Conservation (phyloP, 108 stramenopile species). For the Skeletonema menzelii region DNA sequence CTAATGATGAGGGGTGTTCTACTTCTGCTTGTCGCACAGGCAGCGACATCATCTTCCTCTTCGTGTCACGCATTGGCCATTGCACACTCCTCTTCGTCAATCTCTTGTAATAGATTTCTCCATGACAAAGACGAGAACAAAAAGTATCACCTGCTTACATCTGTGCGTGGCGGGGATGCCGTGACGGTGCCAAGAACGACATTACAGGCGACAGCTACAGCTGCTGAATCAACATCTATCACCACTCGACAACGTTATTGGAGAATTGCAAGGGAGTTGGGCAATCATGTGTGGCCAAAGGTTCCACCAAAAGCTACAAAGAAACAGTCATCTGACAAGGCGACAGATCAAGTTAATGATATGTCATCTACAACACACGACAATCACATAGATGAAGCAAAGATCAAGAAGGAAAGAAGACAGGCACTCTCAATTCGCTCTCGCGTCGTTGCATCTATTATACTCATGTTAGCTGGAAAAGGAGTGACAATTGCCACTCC, state of each 20-base stretch:
- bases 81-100: neutral
- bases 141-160: neutral
- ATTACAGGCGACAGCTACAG: neutral
- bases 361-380: neutral
- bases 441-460: slow-evolving; percentile 74
- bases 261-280: slow-evolving; percentile 33
- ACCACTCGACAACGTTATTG: slow-evolving; percentile 2
- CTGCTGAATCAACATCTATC: neutral
- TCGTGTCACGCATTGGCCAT: neutral
- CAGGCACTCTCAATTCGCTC: slow-evolving; percentile 40
- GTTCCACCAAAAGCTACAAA: neutral
- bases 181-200: too few species aligned
- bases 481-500: slow-evolving; percentile 94
- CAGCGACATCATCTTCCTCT: neutral
- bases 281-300: slow-evolving; percentile 34
- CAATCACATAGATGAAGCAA: neutral
- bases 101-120: neutral
- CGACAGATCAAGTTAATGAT: neutral
- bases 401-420: neutral
- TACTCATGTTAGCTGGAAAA: slow-evolving; percentile 92
- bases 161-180: neutral
- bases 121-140: neutral
- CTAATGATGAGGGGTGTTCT: neutral
- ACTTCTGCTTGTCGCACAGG: neutral
- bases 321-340: neutral